Evolutionary conservation across 2,329 filamentous ascomycete genomes (phyloP).

Genomic region (Dactylonectria estremocensis): DNA sequence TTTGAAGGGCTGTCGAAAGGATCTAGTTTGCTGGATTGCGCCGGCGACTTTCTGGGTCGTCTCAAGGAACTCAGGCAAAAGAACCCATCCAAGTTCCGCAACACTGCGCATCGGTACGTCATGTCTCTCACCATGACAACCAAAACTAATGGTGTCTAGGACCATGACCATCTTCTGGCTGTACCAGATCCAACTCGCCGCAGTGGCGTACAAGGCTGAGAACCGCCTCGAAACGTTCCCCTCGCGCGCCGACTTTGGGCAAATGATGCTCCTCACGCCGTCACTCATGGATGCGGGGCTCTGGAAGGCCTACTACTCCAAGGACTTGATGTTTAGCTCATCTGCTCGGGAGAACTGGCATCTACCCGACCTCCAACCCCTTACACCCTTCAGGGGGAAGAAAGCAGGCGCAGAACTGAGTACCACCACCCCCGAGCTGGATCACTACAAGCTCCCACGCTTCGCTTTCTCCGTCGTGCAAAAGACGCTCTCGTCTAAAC

Average conservation of each 20-base stretch:
- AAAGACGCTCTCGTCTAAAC: constrained; percentile 37
- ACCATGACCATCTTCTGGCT: constrained; percentile 56
- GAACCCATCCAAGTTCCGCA: constrained; percentile 51
- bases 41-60: constrained; percentile 50
- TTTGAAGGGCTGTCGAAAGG: constrained; percentile 46
- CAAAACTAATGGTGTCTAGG: constrained; percentile 19
- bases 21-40: constrained; percentile 46
- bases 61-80: constrained; percentile 45
- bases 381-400: constrained; percentile 40
- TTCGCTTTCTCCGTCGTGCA: constrained; percentile 53
- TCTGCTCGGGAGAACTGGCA: constrained; percentile 49
- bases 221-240: constrained; percentile 31
- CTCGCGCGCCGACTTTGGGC: constrained; percentile 38
- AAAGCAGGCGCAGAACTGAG: not conserved
- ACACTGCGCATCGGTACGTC: constrained; percentile 52
- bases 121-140: not conserved
- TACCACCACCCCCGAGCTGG: not conserved
- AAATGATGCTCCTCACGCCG: constrained; percentile 44
- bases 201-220: constrained; percentile 44
- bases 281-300: constrained; percentile 50
- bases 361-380: constrained; percentile 50
- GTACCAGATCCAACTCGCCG: constrained; percentile 51
- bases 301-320: constrained; percentile 53
- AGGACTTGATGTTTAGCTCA: constrained; percentile 50
- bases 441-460: constrained; percentile 43